Percentiles rank a stretch among this genome's conserved stretches.
Evolutionary conservation across 169 alveolate genomes (phyloP).

Genomic region (Toxoplasma gondii): DNA sequence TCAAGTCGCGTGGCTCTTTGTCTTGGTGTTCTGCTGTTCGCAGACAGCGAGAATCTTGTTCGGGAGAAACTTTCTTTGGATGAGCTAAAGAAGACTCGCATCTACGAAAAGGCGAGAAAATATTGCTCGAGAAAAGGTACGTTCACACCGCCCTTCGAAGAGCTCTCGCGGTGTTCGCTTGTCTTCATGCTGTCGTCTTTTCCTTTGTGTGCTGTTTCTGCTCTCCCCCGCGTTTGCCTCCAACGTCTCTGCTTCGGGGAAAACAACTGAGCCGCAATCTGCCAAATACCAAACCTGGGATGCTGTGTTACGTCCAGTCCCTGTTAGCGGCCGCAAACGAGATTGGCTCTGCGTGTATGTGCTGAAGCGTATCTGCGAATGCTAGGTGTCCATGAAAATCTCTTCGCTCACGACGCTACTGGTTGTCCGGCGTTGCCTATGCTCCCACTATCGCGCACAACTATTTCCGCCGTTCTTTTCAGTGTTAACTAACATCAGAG

Average conservation of each 20-base stretch:
- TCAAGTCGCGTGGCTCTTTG: not conserved
- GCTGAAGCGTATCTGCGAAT: too few relatives aligned
- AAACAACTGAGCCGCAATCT: not conserved
- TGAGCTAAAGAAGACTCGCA: constrained; percentile 50
- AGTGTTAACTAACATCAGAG: too few relatives aligned
- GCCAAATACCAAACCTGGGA: too few relatives aligned
- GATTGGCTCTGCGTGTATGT: too few relatives aligned
- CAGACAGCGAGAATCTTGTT: constrained; percentile 58
- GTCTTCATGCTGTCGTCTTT: not conserved
- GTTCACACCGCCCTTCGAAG: not conserved
- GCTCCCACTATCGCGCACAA: too few relatives aligned
- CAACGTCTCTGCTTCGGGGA: not conserved
- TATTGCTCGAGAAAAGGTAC: constrained; percentile 55
- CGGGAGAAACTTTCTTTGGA: constrained; percentile 33
- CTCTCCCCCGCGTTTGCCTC: not conserved
- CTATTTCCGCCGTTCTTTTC: too few relatives aligned
- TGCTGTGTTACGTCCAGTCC: too few relatives aligned
- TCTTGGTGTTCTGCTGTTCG: not conserved
- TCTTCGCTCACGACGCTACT: too few relatives aligned
- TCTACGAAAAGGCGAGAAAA: constrained; percentile 40
- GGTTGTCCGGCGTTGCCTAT: too few relatives aligned
- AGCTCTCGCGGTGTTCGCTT: not conserved
- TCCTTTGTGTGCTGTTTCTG: not conserved
- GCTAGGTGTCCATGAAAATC: too few relatives aligned
- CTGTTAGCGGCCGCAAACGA: too few relatives aligned